Base-by-base conservation (phyloP, 2,329 filamentous ascomycete species). In the Mycosphaerella sp. region DNA sequence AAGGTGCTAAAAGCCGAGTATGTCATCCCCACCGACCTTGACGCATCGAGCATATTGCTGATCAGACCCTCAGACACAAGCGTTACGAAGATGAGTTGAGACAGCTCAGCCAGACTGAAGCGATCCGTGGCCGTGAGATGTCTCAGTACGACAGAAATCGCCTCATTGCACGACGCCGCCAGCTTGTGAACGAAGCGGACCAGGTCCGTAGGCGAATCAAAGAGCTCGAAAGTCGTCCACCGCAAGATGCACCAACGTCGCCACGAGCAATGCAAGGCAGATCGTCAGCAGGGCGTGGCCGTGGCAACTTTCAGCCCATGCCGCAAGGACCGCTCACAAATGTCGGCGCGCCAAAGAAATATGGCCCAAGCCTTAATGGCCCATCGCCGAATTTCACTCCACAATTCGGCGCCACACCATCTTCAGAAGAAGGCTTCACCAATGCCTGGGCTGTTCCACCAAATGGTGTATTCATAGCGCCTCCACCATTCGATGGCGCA, bases 81-180 rank as follows among this genome's bases (percentile, higher is more conserved):
- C 69, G 67, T 55, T 62, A 67, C 14, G 65, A 69, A 27, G 55
- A 63, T 30, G 66, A 70, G 57, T 57, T 61, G 17, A 68, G 61
- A 52, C 62, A 65, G n/a, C 53, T 70, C 32, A 62, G 70, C 62
- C 68, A 68, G 58, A 63, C 62, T 2, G 68, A 70, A 49, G 68
- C 67, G 18, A 58, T 69, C 17, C 64, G 69, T 44, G 62, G 65
- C 28, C 59, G 61, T 34, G 57, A 58, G 10, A 65, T 70, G 64
- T 52, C 54, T 28, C 61, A 61, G 44, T 55, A 52, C 35, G 62
- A 64, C 27, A 66, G 60, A 53, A 58, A 63, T 8, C 61, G 62
- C 32, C 61, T 70, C 7, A 52, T 67, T 30, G 54, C 59, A 27
- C 65, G 62, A 52, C 67, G 67, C 35, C 61, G 64, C 21, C 62